Evolutionary conservation across 139 green algal species (phyloP).

Genomic region (Tetradesmus lagerheimii): DNA sequence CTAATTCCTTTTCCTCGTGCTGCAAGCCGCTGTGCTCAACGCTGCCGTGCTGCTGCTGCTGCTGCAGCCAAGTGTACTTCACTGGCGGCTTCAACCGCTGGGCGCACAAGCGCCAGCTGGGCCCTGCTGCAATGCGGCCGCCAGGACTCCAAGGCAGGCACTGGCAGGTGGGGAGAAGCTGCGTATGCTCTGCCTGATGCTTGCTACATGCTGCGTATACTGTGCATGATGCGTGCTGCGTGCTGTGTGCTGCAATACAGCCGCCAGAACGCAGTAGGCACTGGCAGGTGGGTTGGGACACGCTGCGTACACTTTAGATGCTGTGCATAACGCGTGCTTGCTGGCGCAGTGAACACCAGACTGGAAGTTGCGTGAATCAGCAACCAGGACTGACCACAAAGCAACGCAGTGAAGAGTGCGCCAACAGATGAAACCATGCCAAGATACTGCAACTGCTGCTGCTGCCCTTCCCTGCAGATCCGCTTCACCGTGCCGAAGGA

Average conservation of each 20-base stretch:
- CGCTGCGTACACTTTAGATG: not conserved
- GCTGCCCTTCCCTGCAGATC: slow-evolving; percentile 4
- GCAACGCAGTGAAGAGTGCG: too few species aligned
- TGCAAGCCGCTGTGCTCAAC: too few species aligned
- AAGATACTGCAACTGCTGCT: too few species aligned
- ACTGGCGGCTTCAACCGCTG: slow-evolving; percentile 91
- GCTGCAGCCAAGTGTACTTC: slow-evolving; percentile 83
- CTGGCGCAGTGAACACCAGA: too few species aligned
- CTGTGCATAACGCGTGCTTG: not conserved
- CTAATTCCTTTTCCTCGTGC: too few species aligned
- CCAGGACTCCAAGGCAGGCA: slow-evolving; percentile 58
- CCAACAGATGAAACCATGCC: too few species aligned
- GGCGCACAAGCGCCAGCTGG: slow-evolving; percentile 69
- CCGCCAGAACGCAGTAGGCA: slow-evolving; percentile 60
- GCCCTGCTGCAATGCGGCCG: slow-evolving; percentile 73
- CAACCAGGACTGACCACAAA: too few species aligned
- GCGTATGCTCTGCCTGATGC: not conserved
- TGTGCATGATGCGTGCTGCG: not conserved
- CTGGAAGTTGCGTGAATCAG: too few species aligned
- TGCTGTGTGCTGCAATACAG: slow-evolving; percentile 73
- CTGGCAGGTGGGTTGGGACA: slow-evolving; percentile 54
- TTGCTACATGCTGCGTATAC: not conserved
- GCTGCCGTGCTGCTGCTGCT: slow-evolving; percentile 74
- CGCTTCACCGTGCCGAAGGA: slow-evolving; percentile 80
- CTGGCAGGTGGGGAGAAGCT: slow-evolving; percentile 48